Base-by-base conservation (phyloP, 2,329 filamentous ascomycete species). In the Aschersonia sp. region DNA sequence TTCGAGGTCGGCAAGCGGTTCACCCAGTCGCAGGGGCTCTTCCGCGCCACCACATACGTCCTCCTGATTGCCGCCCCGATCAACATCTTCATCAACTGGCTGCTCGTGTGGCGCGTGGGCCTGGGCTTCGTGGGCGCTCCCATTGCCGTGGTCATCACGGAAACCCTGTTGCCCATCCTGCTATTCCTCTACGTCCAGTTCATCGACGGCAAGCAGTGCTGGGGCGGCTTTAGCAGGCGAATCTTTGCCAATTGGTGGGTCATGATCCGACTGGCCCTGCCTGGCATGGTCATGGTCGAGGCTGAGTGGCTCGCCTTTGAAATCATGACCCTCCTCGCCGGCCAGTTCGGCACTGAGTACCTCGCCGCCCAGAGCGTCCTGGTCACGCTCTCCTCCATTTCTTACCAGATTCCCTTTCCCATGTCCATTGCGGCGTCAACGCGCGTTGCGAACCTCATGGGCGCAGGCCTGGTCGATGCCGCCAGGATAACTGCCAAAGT, bases 221-320 rank as follows among this genome's bases (percentile, higher is more conserved):
- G 87, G 87, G 83, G 83, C 49, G 87, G 87, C 10, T 83, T 94
- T 61, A 84, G 79, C 44, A 71, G 68, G 52, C 75, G 77, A 33
- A 84, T 84, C 6, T 71, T 88, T 46, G 68, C 70, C 45, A 90
- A 90, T 59, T 92, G 86, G 86, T 50, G 90, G 57, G 57, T 63
- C 7, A 94, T 94, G 90, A 78, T 97, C 56, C 79, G 80, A 44
- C 81, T 97, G 39, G 87, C 90, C 0, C 69, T 96, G 10, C 89
- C 90, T 0, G 90, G 90, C 1, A 80, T 97, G 61, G 70, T 95
- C 54, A 96, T 96, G 89, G 84, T 97, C 2, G 81, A 94, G 62
- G 88, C 90, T 5, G 90, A 97, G 62, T 94, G 86, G 67, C 75
- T 96, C 9, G 88, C 89, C 6, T 97, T 97, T 62, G 90, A 97